Evolutionary conservation across 2,329 filamentous ascomycete species (phyloP), one percentile per base, ranked within the genome.

Genomic region (Scedosporium apiospermum): DNA sequence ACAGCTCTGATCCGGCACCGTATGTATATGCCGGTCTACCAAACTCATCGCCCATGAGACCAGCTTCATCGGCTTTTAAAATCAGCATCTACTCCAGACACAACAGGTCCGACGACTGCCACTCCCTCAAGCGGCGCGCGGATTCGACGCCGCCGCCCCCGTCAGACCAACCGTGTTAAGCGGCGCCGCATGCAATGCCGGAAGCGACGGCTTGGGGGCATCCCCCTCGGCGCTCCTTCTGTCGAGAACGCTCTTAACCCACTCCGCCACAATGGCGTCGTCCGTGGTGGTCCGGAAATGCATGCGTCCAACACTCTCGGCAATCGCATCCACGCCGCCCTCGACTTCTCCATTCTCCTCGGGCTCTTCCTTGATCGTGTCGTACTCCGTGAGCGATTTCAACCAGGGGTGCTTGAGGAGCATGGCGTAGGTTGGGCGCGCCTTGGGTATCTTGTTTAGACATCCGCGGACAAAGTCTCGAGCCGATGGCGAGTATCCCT

Each of bases 401-500:
- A 99, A 82, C 95, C 95, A 99, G 30, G 90, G 86, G 71, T 98
- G 93, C 69, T 91, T 86, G 10, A 99, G 82, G 4, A 99, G 83
- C 81, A 91, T 92, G 60, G 88, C 86, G 72, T 99, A 99, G 0
- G 90, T 95, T n/a, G 93, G 93, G n/a, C 95, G 87, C 64, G 96
- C 84, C 68, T 90, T 90, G 7, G 95, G 91, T 23, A 91, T 89
- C 75, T 99, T 99, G 79, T 97, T 92, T 57, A 99, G 81, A 73
- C 95, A 98, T 55, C 88, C 88, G 46, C 84, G 82, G 26, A 99
- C 93, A 76, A 99, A 99, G 69, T 93, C 89, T 63, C 87, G 88
- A 2, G 93, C 91, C 5, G 84, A 82, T 63, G 88, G 83, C 0
- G 93, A 95, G 73, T 90, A 99, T 27, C 85, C 87, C 63, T 89